phyloP scores from a whole-genome alignment of 345 rosid species.

The Ailanthus altissimus region DNA sequence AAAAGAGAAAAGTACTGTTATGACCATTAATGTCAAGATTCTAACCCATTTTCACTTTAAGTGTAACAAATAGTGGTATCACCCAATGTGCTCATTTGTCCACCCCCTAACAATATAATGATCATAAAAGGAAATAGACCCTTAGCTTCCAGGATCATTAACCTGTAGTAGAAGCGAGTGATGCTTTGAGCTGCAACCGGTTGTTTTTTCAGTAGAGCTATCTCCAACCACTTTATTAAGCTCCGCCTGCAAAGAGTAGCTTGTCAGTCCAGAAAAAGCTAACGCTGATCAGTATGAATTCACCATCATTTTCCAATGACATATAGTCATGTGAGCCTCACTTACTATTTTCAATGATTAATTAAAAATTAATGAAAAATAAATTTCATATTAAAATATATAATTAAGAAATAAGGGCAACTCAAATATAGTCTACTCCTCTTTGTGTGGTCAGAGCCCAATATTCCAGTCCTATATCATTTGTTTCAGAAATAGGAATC shows the following conservation, averaged over 20 bases:
- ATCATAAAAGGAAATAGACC: background rate
- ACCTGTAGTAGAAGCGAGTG: constrained; percentile 80
- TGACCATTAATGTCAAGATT: constrained; percentile 11
- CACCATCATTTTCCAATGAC: background rate
- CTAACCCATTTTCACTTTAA: background rate
- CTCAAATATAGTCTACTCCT: background rate
- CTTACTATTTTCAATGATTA: background rate
- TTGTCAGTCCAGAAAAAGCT: constrained; percentile 22
- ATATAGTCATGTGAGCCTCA: background rate
- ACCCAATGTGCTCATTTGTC: background rate
- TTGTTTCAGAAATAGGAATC: background rate
- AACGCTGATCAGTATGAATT: background rate
- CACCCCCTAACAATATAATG: background rate
- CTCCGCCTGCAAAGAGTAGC: constrained; percentile 58
- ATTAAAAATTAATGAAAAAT: background rate
- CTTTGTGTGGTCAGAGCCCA: background rate
- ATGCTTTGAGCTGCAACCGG: constrained; percentile 49
- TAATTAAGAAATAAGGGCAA: background rate
- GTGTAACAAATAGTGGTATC: background rate
- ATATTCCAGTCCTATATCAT: background rate
- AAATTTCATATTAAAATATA: background rate
- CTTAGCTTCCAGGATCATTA: background rate
- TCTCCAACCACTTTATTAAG: constrained; percentile 53
- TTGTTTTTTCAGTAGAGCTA: constrained; percentile 35
- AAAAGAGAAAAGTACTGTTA: constrained; percentile 17